Conservation (phyloP, 352 stramenopile genomes). For the Nothophytophthora sp. region DNA sequence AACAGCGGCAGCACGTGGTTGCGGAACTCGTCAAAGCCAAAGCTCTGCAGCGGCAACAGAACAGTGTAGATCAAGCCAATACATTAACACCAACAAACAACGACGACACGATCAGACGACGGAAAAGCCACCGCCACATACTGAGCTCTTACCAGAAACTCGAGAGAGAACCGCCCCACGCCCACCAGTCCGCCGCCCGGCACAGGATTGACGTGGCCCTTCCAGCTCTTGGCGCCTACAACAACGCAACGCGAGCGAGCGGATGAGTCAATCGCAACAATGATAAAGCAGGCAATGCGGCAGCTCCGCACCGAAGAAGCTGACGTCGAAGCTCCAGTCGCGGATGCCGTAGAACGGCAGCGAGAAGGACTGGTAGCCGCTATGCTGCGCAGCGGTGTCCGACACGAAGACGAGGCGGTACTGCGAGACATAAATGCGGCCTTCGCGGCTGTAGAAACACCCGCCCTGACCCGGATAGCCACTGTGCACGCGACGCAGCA, state of each 20-base stretch:
- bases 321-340: constrained; percentile 67
- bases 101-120: too few species aligned
- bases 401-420: constrained; percentile 78
- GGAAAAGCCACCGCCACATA: too few species aligned
- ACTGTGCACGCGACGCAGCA: constrained; percentile 20
- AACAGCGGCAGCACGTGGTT: constrained; percentile 67
- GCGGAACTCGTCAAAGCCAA: constrained; percentile 79
- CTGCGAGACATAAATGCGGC: constrained; percentile 74
- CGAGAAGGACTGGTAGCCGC: constrained; percentile 72
- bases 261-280: too few species aligned
- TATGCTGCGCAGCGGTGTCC: constrained; percentile 21
- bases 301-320: constrained; percentile 51
- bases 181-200: constrained; percentile 69
- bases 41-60: constrained; percentile 36
- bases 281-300: too few species aligned
- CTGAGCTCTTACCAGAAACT: constrained; percentile 55
- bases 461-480: constrained; percentile 81
- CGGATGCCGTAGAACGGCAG: constrained; percentile 78
- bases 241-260: background rate
- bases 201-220: constrained; percentile 68
- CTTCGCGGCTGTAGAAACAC: constrained; percentile 76
- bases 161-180: constrained; percentile 56
- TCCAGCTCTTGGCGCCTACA: constrained; percentile 63
- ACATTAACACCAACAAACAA: too few species aligned
- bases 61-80: background rate